Evolutionary conservation across 2,329 filamentous ascomycete species (phyloP), one percentile per base, ranked within the genome.

Genomic region (Sporothrix mexicana): DNA sequence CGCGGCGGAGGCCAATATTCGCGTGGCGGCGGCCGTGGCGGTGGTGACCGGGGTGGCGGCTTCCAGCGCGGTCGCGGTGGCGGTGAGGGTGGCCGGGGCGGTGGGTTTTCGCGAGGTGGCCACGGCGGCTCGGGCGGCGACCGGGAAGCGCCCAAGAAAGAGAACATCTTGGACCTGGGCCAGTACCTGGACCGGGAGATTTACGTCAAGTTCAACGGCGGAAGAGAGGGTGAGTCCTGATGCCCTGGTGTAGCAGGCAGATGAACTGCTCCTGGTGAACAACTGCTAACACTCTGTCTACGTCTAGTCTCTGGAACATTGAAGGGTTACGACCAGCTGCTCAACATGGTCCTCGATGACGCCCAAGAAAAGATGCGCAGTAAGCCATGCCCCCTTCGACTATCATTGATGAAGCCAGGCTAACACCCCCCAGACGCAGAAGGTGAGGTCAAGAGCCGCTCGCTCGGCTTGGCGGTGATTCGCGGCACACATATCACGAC

Each of bases 111-210:
- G 43, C 64, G 73, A 9, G 70, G 71, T 25, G 72, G 73, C 10
- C 25, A 68, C 51, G 36, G 59, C 45, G 71, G 62, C n/a, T 17
- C 67, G n/a, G 55, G 59, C 25, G 73, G 71, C 55, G 57, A 72
- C 10, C 67, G 90, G 90, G 93, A 97, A 83, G 89, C 91, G 78
- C 93, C 94, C 74, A 98, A 97, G 90, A 98, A 98, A 87, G 96
- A 99, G 84, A 98, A 98, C 82, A 99, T 99, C 78, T 89, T 99
- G 71, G 95, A 99, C 80, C 83, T 99, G 79, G 90, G 87, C 80
- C 97, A 97, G 85, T 99, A 98, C 83, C 94, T 97, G 92, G 94
- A 99, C 83, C 97, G 98, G 88, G 88, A 92, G 80, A 94, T 99
- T 77, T 92, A 88, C 10, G 95, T 99, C 80, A 98, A 98, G 84